Evolutionary conservation across 805 yeast species (phyloP).

Genomic region (Lachancea cidri): DNA sequence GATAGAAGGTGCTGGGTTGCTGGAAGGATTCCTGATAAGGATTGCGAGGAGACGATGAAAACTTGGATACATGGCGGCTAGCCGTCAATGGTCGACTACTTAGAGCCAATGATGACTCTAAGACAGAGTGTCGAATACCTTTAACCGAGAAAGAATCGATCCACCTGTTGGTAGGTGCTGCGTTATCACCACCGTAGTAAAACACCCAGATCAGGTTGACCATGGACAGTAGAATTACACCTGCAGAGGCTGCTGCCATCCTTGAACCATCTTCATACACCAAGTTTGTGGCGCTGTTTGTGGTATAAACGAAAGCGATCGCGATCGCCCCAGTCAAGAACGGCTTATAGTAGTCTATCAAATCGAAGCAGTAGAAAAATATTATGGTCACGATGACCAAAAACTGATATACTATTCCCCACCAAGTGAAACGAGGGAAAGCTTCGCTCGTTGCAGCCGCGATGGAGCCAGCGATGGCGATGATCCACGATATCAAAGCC

Average conservation of each 20-base stretch:
- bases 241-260: slow-evolving; percentile 86
- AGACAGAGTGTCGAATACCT: slow-evolving; percentile 38
- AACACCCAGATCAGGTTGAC: slow-evolving; percentile 80
- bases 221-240: slow-evolving; percentile 77
- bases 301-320: slow-evolving; percentile 75
- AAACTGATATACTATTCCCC: slow-evolving; percentile 86
- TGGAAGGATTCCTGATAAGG: slow-evolving; percentile 8
- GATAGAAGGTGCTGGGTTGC: slow-evolving; percentile 9
- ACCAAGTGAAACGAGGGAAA: slow-evolving; percentile 90
- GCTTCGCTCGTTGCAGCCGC: slow-evolving; percentile 39
- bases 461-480: slow-evolving; percentile 83
- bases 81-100: slow-evolving; percentile 6
- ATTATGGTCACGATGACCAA: slow-evolving; percentile 49
- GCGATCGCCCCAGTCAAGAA: slow-evolving; percentile 40
- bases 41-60: slow-evolving; percentile 6
- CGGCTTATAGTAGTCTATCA: slow-evolving; percentile 63
- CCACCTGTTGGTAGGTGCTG: slow-evolving; percentile 79
- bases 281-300: slow-evolving; percentile 76
- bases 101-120: slow-evolving; percentile 17
- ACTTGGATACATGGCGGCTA: slow-evolving; percentile 15
- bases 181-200: slow-evolving; percentile 86
- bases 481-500: slow-evolving; percentile 75
- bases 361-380: slow-evolving; percentile 52
- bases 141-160: slow-evolving; percentile 75
- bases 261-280: slow-evolving; percentile 65